Evolutionary conservation across 2,329 filamentous ascomycete genomes (phyloP), one percentile per base, ranked within the genome.

Genomic region (Colletotrichum navitas): DNA sequence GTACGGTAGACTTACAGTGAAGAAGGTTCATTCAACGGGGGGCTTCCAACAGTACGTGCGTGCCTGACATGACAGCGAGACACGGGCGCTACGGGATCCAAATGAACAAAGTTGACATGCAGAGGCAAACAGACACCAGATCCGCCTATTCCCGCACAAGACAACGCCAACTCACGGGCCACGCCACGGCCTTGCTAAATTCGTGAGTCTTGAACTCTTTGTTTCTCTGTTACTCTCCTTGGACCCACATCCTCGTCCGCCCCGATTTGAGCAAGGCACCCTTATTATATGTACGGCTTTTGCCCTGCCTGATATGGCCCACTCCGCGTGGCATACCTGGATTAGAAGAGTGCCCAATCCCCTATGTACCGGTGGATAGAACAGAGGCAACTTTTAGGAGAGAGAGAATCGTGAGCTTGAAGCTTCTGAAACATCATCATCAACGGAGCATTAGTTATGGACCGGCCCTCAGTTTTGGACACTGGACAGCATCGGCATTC

Each of bases 41-140:
- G 47, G 36, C 36, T 54, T 55, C 47, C 60, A 72, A 72, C 66
- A 66, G 70, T 72, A 66, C 55, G 70, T 70, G 66, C 67, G 70
- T 72, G 66, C 70, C 70, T 70, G 66, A 70, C 70, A 70, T 70
- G 70, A 68, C 60, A 72, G 66, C 66, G 61, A 72, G 70, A 72
- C 70, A 72, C 66, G 70, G 70, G 51, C 64, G 45, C 68, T 71
- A 68, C 68, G 68, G 59, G 36, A 54, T 63, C 41, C 29, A 41
- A 66, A 68, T 61, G 39, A 43, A 52, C 60, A 51, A 56, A 61
- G 49, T 72, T 72, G 70, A 72, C 70, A 56, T 54, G 56, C 65
- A 63, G 59, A 66, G 58, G 59, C 64, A 67, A 58, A 56, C 45
- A 71, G 68, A 52, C 61, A 68, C 68, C 24, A 68, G 59, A 59